Base-by-base conservation (phyloP, 2,329 filamentous ascomycete genomes). In the Penicillium occitanis region DNA sequence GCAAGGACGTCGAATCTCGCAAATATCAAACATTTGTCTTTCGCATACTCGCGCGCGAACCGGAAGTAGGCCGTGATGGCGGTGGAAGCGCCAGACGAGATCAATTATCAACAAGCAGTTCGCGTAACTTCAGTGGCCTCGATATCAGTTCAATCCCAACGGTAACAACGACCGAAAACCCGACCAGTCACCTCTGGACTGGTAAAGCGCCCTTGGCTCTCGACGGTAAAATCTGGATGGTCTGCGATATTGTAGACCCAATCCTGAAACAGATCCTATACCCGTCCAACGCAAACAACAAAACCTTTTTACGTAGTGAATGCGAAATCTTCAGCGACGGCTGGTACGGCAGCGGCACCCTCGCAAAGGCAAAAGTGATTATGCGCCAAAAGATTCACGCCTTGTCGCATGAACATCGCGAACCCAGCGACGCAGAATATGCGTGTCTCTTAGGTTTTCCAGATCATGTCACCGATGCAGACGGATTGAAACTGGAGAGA, bases 201-300 rank as follows among this genome's bases (percentile, higher is more conserved):
- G 94, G 94, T 57, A 83, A 88, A 67, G 85, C 75, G 0, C 79
- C 85, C 1, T 87, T 94, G 64, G 87, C 87, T 17, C 86, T 87
- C 1, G 93, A 97, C 73, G 93, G 93, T 46, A 95, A 95, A 73
- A 89, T 95, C 60, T 99, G 93, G 90, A 95, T 98, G 81, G 86
- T 96, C 30, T 96, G 93, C 79, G 95, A 99, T 76, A 90, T 98
- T 64, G 90, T 87, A 0, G 94, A 98, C 72, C 91, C 92, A 0
- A 74, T 93, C 0, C 82, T 98, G 1, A 80, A 82, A 0, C 77
- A 82, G 11, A 80, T 97, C 2, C 83, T 97, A 46, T 84, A 88
- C 22, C 85, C 87, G 0, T 82, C 88, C 0, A 83, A 87, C 5
- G 74, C 83, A 1, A 14, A 25, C 7, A 75, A 70, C 2, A 78